Conservation (phyloP, 2,329 filamentous ascomycete genomes). For the Juglanconis juglandina region DNA sequence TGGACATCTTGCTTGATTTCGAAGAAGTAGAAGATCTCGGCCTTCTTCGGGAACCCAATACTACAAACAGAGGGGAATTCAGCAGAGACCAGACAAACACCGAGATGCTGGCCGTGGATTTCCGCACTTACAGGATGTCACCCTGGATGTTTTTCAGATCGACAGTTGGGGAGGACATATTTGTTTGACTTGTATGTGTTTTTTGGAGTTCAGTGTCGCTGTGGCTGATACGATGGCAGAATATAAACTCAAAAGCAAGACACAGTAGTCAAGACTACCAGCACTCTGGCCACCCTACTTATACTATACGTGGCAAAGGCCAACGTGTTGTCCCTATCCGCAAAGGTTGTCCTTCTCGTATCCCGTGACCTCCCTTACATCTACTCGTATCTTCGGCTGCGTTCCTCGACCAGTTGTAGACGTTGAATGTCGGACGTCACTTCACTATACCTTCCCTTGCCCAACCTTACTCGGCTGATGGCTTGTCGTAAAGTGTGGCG, state of each 20-base stretch:
- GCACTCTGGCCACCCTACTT: too few relatives aligned
- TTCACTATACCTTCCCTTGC: too few relatives aligned
- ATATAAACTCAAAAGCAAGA: background rate
- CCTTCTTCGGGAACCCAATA: slow-evolving; percentile 9
- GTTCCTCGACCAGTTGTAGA: too few relatives aligned
- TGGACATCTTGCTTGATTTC: slow-evolving; percentile 1
- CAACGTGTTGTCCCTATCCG: too few relatives aligned
- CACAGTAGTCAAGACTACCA: too few relatives aligned
- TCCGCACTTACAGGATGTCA: background rate
- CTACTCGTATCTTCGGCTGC: too few relatives aligned
- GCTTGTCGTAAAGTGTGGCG: too few relatives aligned
- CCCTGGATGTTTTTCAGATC: background rate
- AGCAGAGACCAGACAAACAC: background rate
- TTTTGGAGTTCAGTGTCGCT: background rate
- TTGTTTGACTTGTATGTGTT: background rate
- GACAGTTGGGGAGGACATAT: background rate
- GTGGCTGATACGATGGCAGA: background rate
- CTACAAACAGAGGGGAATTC: background rate
- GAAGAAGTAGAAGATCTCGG: slow-evolving; percentile 11
- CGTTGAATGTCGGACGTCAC: too few relatives aligned
- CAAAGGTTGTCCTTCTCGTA: too few relatives aligned
- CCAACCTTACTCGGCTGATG: too few relatives aligned
- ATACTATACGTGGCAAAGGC: too few relatives aligned
- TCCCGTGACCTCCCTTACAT: too few relatives aligned
- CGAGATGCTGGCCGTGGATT: background rate